Base-by-base conservation (phyloP, 1,284 basidiomycete genomes). In the Moesziomyces aphidis region DNA sequence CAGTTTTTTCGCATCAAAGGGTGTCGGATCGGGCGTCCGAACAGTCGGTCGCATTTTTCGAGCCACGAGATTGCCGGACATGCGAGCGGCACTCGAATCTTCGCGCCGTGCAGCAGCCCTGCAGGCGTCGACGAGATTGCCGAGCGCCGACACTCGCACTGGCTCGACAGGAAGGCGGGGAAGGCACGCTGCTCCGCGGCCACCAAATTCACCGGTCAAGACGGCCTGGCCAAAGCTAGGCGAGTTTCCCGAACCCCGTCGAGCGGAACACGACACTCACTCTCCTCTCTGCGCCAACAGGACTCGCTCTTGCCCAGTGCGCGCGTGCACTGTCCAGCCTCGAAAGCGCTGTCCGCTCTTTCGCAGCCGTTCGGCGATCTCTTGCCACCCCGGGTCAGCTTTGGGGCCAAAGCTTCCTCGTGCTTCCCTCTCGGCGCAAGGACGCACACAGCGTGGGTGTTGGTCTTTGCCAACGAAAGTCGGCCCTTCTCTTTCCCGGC, bases 191-290 rank as follows among this genome's bases (percentile, higher is more conserved):
- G 11, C 31, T 22, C 17, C 24, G 52, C 66, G 66, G 66, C 43
- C 54, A 60, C 56, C 61, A 63, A 63, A 63, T 63, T 69, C 61
- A 53, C 66, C 61, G 66, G 66, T 59, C n/a, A 22, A 10, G 3
- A 43, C 19, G 7, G 19, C 13, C 26, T 23, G 19, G 17, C 23
- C 21, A 11, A 11, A 50, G 17, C 9, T 21, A 23, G 31, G 45
- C 11, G 45, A 55, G 62, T 64, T 59, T 64, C 39, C 56, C 62
- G 62, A 59, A 31, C 28, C 13, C 42, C 23, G 10, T 5, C 17
- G 1, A 24, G 15, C 11, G 45, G 17, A 55, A 55, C 36, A 59
- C 57, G 56, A 65, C 56, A 59, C 39, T 42, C 19, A 39, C 24
- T 47, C 23, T 4, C 4, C 24, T 26, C 23, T 17, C 9, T 19